phyloP scores from a whole-genome alignment of 352 stramenopile genomes.

The Pythium chondricola region DNA sequence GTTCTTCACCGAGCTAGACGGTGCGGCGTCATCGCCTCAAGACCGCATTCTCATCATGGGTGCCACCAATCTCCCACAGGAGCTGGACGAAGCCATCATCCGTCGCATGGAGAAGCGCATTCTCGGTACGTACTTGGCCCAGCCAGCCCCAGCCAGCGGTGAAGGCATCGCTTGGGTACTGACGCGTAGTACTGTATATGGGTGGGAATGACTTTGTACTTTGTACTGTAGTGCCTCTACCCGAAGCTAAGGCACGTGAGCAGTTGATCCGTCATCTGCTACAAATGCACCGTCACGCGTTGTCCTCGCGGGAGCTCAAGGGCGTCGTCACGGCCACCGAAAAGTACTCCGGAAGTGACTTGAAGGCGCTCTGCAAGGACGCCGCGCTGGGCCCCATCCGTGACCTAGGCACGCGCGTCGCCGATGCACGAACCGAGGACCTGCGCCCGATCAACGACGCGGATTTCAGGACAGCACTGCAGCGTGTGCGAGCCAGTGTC shows the following conservation, averaged over 20 bases:
- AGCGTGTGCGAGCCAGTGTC: slow-evolving; percentile 65
- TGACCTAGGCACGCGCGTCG: slow-evolving; percentile 53
- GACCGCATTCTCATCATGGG: slow-evolving; percentile 86
- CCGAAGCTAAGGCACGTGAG: slow-evolving; percentile 42
- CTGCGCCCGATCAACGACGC: slow-evolving; percentile 45
- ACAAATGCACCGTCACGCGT: slow-evolving; percentile 35
- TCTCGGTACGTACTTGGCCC: slow-evolving; percentile 48
- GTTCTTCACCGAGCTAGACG: slow-evolving; percentile 88
- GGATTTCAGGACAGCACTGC: slow-evolving; percentile 56
- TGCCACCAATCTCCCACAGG: slow-evolving; percentile 80
- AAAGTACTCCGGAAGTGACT: slow-evolving; percentile 81
- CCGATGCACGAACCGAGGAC: slow-evolving; percentile 51
- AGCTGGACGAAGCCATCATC: slow-evolving; percentile 85
- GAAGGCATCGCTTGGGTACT: no score
- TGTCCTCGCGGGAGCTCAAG: slow-evolving; percentile 58
- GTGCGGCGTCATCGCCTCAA: slow-evolving; percentile 54
- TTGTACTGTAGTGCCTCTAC: slow-evolving; percentile 53
- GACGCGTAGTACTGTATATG: no score
- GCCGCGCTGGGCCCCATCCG: slow-evolving; percentile 91
- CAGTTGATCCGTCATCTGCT: slow-evolving; percentile 58
- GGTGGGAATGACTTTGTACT: background rate
- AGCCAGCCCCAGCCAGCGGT: no score
- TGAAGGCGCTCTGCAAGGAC: slow-evolving; percentile 93
- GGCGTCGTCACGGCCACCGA: slow-evolving; percentile 65
- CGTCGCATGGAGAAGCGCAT: slow-evolving; percentile 84